These are phyloP conservation scores for Glonium stellatum DNA, from an alignment of 495 filamentous ascomycete genomes.

Conservation along the genomic window DNA sequence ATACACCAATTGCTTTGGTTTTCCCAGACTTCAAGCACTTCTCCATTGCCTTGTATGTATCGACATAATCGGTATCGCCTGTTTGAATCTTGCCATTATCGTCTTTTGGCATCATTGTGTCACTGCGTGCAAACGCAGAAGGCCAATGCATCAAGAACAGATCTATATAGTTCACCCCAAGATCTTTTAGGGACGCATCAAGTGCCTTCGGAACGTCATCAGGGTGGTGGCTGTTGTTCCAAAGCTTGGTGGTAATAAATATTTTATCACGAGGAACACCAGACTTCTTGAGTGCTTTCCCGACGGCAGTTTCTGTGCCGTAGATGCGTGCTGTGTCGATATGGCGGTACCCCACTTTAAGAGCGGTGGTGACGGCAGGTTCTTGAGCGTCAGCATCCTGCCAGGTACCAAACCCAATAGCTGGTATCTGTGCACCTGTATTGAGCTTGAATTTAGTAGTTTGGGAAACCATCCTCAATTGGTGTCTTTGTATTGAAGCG, in stretches of 20 bases:
- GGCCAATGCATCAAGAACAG: conserved; percentile 36
- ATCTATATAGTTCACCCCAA: conserved; percentile 44
- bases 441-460: conserved; percentile 28
- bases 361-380: conserved; percentile 50
- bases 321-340: conserved; percentile 70
- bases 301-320: conserved; percentile 59
- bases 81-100: conserved; percentile 24
- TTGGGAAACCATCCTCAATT: conserved; percentile 14
- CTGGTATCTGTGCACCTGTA: conserved; percentile 40
- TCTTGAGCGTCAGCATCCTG: conserved; percentile 44
- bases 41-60: conserved; percentile 55
- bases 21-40: conserved; percentile 50
- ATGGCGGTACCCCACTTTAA: conserved; percentile 59
- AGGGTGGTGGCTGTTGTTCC: conserved; percentile 45
- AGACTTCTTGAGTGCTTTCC: conserved; percentile 51
- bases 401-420: conserved; percentile 50
- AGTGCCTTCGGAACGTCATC: conserved; percentile 53
- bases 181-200: conserved; percentile 54
- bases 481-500: conserved; percentile 1
- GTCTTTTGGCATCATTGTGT: conserved; percentile 29
- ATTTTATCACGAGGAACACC: conserved; percentile 50
- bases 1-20: conserved; percentile 62
- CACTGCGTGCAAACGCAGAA: conserved; percentile 27
- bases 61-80: conserved; percentile 32
- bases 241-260: conserved; percentile 64